Evolutionary conservation across 129 eudicot species (phyloP), one percentile per base, ranked within the genome.

Genomic region (Calendula officinalis): DNA sequence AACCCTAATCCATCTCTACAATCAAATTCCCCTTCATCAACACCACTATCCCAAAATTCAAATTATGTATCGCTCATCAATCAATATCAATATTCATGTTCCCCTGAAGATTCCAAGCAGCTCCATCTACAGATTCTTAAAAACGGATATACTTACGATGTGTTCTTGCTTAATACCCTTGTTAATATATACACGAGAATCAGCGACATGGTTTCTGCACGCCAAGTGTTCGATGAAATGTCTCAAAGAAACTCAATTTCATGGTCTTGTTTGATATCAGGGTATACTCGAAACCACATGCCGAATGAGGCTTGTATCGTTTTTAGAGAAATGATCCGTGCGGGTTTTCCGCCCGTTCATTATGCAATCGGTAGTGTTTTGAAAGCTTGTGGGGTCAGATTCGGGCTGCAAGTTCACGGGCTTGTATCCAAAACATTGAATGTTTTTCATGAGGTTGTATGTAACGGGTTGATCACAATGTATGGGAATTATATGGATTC

Each of bases 191-290:
- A 84, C 32, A 64, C 68, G 7, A 77, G 81, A 57, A 62, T 59
- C 17, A 79, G 89, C 49, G 82, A 88, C 65, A 42, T 83, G 84
- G 77, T 11, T 5, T 79, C 74, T 64, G 98, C 98, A 34, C 76
- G 59, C 10, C 15, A 72, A 2, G 68, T 85, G 95, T 88, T 92
- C 10, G 95, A 85, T 40, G 87, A 83, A 92, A 92, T 92, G 95
- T 78, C 90, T 54, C 58, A 60, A 0, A 79, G 85, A 70, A 92
- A 92, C 69, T 56, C 74, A 15, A 87, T 92, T 58, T 60, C 95
- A 7, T 92, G 98, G 98, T 81, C 96, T 45, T 88, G 96, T 64
- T 70, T 92, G 86, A 78, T 92, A 62, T 82, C 96, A 8, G 98
- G 98, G 69, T 92, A 77, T 68, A 70, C 79, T 4, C 83, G 78